Conservation (phyloP, 139 green algal species). For the Closterium sp. region DNA sequence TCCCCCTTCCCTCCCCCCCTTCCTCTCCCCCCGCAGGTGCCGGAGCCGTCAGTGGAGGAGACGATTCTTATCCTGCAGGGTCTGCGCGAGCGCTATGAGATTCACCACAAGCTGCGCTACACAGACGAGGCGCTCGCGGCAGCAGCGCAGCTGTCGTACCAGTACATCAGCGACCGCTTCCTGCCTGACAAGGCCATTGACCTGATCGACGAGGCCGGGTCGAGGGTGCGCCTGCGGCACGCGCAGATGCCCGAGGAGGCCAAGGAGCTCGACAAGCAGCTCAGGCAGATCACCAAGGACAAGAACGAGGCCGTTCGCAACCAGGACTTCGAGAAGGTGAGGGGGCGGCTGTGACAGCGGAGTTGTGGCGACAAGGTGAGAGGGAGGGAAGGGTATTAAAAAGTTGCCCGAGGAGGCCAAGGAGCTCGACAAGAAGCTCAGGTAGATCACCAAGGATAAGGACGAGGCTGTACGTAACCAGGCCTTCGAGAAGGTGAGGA, state of each 20-base stretch:
- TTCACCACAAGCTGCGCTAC: constrained; percentile 98
- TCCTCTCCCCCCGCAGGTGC: too few relatives aligned
- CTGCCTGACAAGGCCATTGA: constrained; percentile 89
- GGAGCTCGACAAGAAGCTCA: constrained; percentile 86
- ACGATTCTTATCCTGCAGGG: too few relatives aligned
- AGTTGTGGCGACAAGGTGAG: too few relatives aligned
- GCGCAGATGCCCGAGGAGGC: constrained; percentile 98
- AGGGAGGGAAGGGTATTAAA: too few relatives aligned
- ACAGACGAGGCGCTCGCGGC: constrained; percentile 90
- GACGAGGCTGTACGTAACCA: constrained; percentile 84
- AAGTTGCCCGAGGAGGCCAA: constrained; percentile 92
- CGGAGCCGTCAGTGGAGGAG: too few relatives aligned
- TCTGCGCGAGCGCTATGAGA: constrained; percentile 66
- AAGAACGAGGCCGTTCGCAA: constrained; percentile 90
- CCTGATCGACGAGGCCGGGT: constrained; percentile 98
- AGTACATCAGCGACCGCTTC: constrained; percentile 79
- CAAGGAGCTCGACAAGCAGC: constrained; percentile 85
- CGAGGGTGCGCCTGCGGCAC: constrained; percentile 89
- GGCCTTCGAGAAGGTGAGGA: constrained; percentile 91
- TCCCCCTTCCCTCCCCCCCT: too few relatives aligned
- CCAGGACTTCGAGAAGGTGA: constrained; percentile 93
- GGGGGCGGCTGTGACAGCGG: too few relatives aligned
- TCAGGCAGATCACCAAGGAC: constrained; percentile 90
- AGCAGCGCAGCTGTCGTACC: constrained; percentile 84
- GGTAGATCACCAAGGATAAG: constrained; percentile 96